Evolutionary conservation across 1,139 yeast genomes (phyloP).

Genomic region (Saccharomyces hybrid): DNA sequence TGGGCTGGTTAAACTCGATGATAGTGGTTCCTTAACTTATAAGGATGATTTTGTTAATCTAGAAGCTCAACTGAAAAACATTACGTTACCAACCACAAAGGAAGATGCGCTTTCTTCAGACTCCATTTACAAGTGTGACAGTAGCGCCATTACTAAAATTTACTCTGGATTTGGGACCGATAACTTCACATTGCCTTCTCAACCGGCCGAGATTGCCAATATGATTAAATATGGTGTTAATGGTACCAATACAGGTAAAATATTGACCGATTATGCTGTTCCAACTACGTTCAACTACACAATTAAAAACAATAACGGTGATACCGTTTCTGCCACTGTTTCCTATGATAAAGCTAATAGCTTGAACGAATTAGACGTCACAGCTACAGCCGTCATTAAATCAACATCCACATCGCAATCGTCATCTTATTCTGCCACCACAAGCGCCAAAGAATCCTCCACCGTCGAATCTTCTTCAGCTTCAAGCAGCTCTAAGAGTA

Average conservation of each 20-base stretch:
- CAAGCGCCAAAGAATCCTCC: conserved; percentile 10
- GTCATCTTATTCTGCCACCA: conserved; percentile 9
- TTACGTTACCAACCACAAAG: conserved; percentile 38
- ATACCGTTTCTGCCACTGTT: conserved; percentile 47
- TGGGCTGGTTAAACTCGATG: conserved; percentile 55
- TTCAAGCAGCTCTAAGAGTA: conserved; percentile 12
- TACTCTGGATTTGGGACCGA: conserved; percentile 36
- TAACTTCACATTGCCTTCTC: conserved; percentile 39
- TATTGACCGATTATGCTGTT: conserved; percentile 36
- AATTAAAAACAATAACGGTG: conserved; percentile 45
- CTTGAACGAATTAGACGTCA: conserved; percentile 35
- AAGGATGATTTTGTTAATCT: conserved; percentile 52
- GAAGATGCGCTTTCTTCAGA: conserved; percentile 34
- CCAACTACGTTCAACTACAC: conserved; percentile 37
- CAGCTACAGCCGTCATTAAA: conserved; percentile 30
- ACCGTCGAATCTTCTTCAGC: conserved; percentile 1
- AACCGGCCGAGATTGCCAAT: conserved; percentile 36
- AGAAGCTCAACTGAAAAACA: conserved; percentile 40
- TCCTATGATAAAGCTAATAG: conserved; percentile 39
- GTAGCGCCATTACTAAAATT: conserved; percentile 37
- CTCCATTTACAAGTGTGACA: conserved; percentile 47
- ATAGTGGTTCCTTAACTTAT: conserved; percentile 38
- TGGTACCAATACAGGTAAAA: conserved; percentile 42
- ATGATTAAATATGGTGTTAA: conserved; percentile 48
- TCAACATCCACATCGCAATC: conserved; percentile 21